Evolutionary conservation across 2,329 filamentous ascomycete species (phyloP).

Genomic region (Bipolaris gigantea): DNA sequence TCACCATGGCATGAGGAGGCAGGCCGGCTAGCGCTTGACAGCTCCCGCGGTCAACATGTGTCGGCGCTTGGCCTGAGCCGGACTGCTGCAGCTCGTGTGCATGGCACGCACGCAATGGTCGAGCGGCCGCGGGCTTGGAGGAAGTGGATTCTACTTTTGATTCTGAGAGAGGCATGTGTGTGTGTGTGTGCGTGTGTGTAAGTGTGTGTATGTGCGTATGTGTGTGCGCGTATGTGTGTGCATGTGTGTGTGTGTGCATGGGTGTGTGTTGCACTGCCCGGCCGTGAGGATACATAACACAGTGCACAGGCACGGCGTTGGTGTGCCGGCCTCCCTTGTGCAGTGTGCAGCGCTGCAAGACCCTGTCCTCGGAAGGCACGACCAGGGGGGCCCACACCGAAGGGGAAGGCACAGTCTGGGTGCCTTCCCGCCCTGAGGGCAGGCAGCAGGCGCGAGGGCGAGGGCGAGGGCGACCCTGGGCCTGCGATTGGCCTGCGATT

Average conservation of each 20-base stretch:
- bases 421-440: conserved; percentile 20
- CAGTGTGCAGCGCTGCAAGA: conserved; percentile 6
- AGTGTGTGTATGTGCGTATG: neutral
- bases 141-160: neutral
- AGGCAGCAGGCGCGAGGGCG: conserved; percentile 2
- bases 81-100: conserved; percentile 6
- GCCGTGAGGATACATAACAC: neutral
- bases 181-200: neutral
- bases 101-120: neutral
- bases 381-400: conserved; percentile 17
- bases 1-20: conserved; percentile 18
- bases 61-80: conserved; percentile 11
- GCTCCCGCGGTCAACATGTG: conserved; percentile 15
- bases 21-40: conserved; percentile 20
- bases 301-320: conserved; percentile 6
- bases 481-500: neutral
- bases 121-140: neutral
- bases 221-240: neutral
- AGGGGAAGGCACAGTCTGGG: conserved; percentile 23
- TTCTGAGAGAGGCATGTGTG: too few relatives aligned
- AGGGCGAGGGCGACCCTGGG: neutral
- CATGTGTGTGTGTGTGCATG: neutral
- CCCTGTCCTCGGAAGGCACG: conserved; percentile 14
- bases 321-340: conserved; percentile 5
- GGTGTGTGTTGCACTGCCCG: neutral